phyloP scores from a whole-genome alignment of 192 early-diverging fungal species.

The Borealophlyctis nickersoniae region DNA sequence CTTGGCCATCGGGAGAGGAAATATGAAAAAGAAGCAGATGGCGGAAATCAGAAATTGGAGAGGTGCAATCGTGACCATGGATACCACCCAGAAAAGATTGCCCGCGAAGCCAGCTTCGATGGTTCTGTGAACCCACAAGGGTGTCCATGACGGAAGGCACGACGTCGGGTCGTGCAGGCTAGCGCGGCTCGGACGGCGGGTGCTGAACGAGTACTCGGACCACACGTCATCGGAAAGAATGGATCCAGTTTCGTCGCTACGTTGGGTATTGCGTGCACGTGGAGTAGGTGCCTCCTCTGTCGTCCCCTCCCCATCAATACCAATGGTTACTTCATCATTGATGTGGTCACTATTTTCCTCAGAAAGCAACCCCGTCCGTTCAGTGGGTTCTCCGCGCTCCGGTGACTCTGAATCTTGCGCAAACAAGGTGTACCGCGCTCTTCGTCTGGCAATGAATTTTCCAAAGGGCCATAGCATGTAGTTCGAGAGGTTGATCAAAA shows the following conservation, averaged over 20 bases:
- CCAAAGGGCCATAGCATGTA: conserved; percentile 99
- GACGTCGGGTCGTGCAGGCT: background rate
- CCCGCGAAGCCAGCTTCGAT: conserved; percentile 37
- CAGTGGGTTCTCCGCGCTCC: conserved; percentile 29
- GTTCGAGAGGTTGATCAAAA: conserved; percentile 70
- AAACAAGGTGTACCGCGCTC: conserved; percentile 34
- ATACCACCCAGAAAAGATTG: conserved; percentile 26
- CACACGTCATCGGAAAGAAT: background rate
- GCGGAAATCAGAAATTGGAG: conserved; percentile 71
- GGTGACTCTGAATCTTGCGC: conserved; percentile 15
- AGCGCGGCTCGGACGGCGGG: background rate
- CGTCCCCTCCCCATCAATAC: background rate
- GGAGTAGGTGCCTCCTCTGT: no score
- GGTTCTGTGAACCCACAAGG: conserved; percentile 17
- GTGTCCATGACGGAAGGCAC: conserved; percentile 11
- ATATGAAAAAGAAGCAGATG: conserved; percentile 81
- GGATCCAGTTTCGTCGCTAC: background rate
- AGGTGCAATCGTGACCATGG: conserved; percentile 58
- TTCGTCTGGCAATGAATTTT: conserved; percentile 74
- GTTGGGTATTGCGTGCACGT: background rate
- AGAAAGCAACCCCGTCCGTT: conserved; percentile 17
- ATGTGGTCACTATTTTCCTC: background rate
- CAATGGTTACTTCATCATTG: background rate
- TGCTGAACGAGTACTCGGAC: background rate
- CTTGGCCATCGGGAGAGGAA: conserved; percentile 94